Percentiles rank a stretch among this genome's conserved stretches.
These are phyloP conservation scores for Porphyrellus sp. DNA, from an alignment of 1,284 basidiomycete genomes.

Conservation along the genomic window DNA sequence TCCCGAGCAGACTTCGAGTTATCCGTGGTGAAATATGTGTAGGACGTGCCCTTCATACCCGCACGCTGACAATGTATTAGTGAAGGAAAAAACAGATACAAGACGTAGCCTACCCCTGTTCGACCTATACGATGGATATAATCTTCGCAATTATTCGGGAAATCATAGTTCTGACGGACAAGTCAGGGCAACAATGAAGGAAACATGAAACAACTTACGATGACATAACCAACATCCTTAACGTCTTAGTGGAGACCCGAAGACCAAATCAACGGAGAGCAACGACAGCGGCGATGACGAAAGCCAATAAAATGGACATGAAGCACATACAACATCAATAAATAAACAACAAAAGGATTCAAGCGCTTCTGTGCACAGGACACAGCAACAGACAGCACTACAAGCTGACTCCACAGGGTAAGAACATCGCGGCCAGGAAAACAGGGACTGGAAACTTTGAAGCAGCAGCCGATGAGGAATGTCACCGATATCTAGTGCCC, in stretches of 20 bases:
- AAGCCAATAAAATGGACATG: constrained; percentile 37
- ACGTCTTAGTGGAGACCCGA: constrained; percentile 63
- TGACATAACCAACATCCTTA: constrained; percentile 92
- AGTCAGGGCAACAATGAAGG: constrained; percentile 23
- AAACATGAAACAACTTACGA: constrained; percentile 53
- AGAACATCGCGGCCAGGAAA: constrained; percentile 27
- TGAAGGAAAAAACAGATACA: neutral
- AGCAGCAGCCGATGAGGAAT: constrained; percentile 24
- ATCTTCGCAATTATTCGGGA: constrained; percentile 95
- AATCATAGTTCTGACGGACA: constrained; percentile 81
- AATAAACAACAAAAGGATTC: constrained; percentile 39
- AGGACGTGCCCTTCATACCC: constrained; percentile 87
- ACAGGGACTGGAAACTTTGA: constrained; percentile 22
- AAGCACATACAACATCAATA: constrained; percentile 55
- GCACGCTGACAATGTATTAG: constrained; percentile 57
- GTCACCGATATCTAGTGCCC: constrained; percentile 26
- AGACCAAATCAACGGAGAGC: constrained; percentile 33
- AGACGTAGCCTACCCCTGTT: constrained; percentile 59
- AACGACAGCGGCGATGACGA: constrained; percentile 35
- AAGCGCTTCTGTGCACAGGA: constrained; percentile 55
- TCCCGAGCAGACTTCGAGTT: constrained; percentile 95
- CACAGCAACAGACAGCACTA: constrained; percentile 25
- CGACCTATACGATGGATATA: constrained; percentile 93
- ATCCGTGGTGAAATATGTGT: constrained; percentile 95
- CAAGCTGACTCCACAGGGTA: constrained; percentile 23